Conservation (phyloP, 768 basidiomycete genomes). For the Guyanaporus albipodus region DNA sequence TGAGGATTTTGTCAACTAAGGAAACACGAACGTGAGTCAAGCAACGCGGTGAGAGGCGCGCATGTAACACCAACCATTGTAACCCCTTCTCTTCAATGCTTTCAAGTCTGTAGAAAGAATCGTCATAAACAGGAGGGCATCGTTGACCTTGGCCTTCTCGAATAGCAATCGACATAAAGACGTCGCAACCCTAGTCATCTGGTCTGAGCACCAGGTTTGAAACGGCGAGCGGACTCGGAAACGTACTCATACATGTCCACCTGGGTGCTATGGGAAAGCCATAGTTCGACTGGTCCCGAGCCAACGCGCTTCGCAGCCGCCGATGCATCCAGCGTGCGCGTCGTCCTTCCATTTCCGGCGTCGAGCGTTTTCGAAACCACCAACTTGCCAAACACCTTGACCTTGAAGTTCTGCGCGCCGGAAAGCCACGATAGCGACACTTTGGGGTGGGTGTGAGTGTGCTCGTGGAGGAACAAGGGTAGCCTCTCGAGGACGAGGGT, state of each 20-base stretch:
- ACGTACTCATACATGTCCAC: constrained; percentile 93
- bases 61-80: constrained; percentile 55
- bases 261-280: constrained; percentile 69
- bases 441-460: constrained; percentile 59
- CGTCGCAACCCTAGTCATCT: constrained; percentile 64
- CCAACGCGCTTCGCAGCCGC: constrained; percentile 58
- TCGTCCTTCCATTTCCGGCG: constrained; percentile 45
- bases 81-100: constrained; percentile 77
- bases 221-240: background rate
- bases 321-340: constrained; percentile 64
- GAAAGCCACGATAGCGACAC: constrained; percentile 68
- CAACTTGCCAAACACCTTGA: constrained; percentile 64
- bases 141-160: constrained; percentile 74
- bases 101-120: constrained; percentile 88
- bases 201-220: background rate
- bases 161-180: constrained; percentile 80
- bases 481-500: constrained; percentile 74
- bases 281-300: constrained; percentile 66
- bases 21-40: constrained; percentile 1
- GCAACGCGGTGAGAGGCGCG: constrained; percentile 1
- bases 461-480: constrained; percentile 90
- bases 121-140: constrained; percentile 87
- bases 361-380: constrained; percentile 57
- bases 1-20: constrained; percentile 85
- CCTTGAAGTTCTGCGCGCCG: constrained; percentile 59